Conservation (phyloP, 176 grass and related monocot genomes). For the Stipa capillata region DNA sequence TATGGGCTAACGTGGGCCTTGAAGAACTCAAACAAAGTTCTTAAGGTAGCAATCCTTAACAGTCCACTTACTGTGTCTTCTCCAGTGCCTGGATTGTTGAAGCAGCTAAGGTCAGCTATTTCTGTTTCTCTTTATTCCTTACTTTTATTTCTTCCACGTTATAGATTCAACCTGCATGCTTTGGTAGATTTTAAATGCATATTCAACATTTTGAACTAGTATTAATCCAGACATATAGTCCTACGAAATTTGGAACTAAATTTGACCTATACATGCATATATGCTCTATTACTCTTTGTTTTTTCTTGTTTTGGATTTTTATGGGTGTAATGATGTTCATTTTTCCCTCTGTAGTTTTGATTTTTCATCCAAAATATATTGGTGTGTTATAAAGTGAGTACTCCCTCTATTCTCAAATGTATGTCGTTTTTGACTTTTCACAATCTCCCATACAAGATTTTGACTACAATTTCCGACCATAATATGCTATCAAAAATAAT, state of each 20-base stretch:
- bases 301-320: not conserved
- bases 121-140: constrained; percentile 11
- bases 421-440: too few species aligned
- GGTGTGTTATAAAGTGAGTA: not conserved
- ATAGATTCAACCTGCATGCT: not conserved
- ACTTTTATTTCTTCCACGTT: not conserved
- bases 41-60: constrained; percentile 82
- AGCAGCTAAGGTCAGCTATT: constrained; percentile 68
- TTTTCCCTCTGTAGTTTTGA: not conserved
- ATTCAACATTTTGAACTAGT: too few species aligned
- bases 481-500: too few species aligned
- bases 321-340: not conserved
- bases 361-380: not conserved
- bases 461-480: too few species aligned
- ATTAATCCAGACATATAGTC: not conserved
- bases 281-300: not conserved
- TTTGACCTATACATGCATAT: not conserved
- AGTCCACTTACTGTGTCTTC: constrained; percentile 81
- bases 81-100: constrained; percentile 80
- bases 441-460: too few species aligned
- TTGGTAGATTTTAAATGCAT: not conserved
- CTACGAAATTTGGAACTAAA: not conserved
- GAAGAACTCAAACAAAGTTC: constrained; percentile 73
- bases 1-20: constrained; percentile 96
- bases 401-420: too few species aligned